Percentiles rank a stretch among this genome's conserved stretches.
Conservation (phyloP, 257 asterid genomes). For the Marsdenia floribunda region DNA sequence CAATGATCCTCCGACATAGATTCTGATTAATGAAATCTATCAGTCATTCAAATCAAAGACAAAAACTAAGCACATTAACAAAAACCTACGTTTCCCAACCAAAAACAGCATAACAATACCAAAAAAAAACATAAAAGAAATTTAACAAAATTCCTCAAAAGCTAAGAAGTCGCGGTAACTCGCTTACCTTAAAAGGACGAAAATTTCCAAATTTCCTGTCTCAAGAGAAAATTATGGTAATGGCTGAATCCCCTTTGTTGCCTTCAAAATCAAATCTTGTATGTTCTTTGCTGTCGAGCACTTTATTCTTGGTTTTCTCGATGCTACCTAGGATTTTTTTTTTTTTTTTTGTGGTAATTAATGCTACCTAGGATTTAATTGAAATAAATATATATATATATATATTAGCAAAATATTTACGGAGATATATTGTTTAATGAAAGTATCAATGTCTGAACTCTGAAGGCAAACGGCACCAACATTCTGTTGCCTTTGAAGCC, state of each 20-base stretch:
- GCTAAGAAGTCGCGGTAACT: neutral
- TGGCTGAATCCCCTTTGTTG: neutral
- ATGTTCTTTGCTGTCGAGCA: neutral
- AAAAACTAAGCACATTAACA: neutral
- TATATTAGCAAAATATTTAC: neutral
- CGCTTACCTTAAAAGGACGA: neutral
- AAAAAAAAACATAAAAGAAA: neutral
- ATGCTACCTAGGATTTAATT: neutral
- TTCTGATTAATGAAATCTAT: neutral
- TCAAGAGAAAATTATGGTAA: neutral
- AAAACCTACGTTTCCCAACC: neutral
- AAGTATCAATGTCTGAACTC: neutral
- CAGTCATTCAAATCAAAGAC: neutral
- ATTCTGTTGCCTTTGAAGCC: constrained; percentile 2
- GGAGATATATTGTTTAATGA: neutral
- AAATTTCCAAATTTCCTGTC: neutral
- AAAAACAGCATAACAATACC: neutral
- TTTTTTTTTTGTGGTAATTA: too few species aligned
- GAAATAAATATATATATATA: too few species aligned
- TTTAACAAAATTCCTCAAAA: neutral
- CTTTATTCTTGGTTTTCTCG: neutral
- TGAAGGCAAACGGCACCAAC: neutral
- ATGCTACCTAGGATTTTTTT: neutral
- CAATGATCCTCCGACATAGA: neutral
- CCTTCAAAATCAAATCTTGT: constrained; percentile 3